Conservation (phyloP, 768 basidiomycete genomes). For the Atractiella rhizophila region DNA sequence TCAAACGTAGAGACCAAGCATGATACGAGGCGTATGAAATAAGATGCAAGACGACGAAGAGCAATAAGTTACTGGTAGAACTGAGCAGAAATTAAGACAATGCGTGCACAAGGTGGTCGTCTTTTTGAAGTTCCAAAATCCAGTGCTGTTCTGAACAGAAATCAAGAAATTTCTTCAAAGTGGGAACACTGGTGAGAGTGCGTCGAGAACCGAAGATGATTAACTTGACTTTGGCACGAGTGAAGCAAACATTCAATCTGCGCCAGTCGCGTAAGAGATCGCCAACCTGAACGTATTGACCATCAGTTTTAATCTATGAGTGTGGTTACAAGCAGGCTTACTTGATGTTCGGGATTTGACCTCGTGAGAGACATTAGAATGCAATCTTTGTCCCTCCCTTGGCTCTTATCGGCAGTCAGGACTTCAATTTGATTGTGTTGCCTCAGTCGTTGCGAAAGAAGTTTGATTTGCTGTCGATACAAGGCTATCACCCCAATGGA, state of each 20-base stretch:
- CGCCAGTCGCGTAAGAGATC: slow-evolving; percentile 90
- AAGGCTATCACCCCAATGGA: slow-evolving; percentile 73
- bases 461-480: slow-evolving; percentile 87
- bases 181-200: slow-evolving; percentile 32
- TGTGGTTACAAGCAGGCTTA: no score
- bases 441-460: slow-evolving; percentile 41
- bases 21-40: no score
- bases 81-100: no score
- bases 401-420: slow-evolving; percentile 74
- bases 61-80: no score
- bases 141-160: slow-evolving; percentile 49
- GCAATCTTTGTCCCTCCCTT: slow-evolving; percentile 87
- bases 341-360: slow-evolving; percentile 50
- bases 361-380: slow-evolving; percentile 78
- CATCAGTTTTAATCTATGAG: no score
- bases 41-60: no score
- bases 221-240: slow-evolving; percentile 68
- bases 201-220: slow-evolving; percentile 66
- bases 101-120: no score
- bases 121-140: no score
- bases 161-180: slow-evolving; percentile 48
- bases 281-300: slow-evolving; percentile 35
- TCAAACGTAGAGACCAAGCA: no score
- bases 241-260: slow-evolving; percentile 86
- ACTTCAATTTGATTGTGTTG: slow-evolving; percentile 36